These are phyloP conservation scores for Sporisorium graminicola DNA, from an alignment of 1,284 basidiomycete genomes.

Conservation along the genomic window DNA sequence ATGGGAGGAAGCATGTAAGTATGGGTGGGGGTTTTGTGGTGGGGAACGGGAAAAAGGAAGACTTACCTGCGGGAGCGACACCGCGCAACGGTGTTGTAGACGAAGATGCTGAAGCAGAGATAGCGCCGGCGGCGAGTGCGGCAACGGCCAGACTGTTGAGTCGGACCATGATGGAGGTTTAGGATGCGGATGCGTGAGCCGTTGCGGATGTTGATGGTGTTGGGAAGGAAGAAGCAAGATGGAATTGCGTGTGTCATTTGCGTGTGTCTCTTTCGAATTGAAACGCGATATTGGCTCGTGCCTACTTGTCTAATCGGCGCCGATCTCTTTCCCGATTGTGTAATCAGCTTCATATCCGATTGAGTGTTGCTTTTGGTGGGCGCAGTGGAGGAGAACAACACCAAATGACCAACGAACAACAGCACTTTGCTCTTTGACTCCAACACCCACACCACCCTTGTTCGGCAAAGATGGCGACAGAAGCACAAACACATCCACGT, in stretches of 20 bases:
- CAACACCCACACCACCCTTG: background rate
- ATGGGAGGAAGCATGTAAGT: background rate
- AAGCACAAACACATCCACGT: conserved; percentile 7
- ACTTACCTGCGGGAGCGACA: conserved; percentile 24
- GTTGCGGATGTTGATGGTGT: conserved; percentile 3
- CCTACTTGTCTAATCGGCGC: background rate
- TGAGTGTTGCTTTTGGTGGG: conserved; percentile 4
- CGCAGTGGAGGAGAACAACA: conserved; percentile 18
- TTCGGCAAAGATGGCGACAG: background rate
- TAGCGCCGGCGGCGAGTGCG: conserved; percentile 27
- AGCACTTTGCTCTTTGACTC: conserved; percentile 9
- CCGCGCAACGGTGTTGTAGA: conserved; percentile 18
- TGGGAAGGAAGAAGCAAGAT: background rate
- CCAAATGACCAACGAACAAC: background rate
- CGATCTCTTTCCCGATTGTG: background rate
- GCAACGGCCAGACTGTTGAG: conserved; percentile 33
- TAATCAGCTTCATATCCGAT: background rate
- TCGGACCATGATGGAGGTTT: conserved; percentile 31
- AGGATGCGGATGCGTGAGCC: background rate
- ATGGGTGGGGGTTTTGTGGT: too few relatives aligned
- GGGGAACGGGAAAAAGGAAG: background rate
- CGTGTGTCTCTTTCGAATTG: background rate
- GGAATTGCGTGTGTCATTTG: background rate
- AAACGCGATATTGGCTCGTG: conserved; percentile 4
- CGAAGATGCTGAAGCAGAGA: conserved; percentile 27